Evolutionary conservation across 1,284 basidiomycete species (phyloP), one percentile per base, ranked within the genome.

Genomic region (Cutaneotrichosporon sp.): DNA sequence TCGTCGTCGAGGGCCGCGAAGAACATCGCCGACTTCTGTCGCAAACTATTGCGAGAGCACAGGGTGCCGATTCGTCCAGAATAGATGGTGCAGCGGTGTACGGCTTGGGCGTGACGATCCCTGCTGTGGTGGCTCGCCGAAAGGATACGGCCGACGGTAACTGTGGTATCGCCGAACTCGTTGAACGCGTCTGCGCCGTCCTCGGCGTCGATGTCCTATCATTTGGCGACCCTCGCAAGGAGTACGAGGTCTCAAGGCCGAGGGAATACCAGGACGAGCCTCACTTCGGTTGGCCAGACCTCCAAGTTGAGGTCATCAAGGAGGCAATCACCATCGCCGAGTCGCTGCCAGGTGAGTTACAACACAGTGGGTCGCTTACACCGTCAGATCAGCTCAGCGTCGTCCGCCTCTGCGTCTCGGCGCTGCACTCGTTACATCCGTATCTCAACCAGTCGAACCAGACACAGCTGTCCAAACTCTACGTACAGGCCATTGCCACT

Each of bases 291-390:
- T 99, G 95, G 96, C 89, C 91, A 1, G 91, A 94, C 74, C 83
- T 98, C 56, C 95, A 97, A 80, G 86, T 96, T 36, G 91, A 91
- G 36, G 87, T 96, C 36, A 84, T 98, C 42, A 87, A 93, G 56
- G 95, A 98, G 75, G 91, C 92, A 0, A 89, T 97, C 38, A 87
- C 89, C 0, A 88, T 97, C 11, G 90, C 92, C 5, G 93, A 98
- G 79, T 87, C 91, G 18, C 81, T 98, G n/a, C 91, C 92, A 64
- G 92, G 94, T 90, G 69, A 64, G 84, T 16, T 8, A 10, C 4
- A 5, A 8, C 18, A 65, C 18, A 18, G 6, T 49, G 30, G 5
- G 7, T 4, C 13, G 32, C 59, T 57, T 22, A 56, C 26, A 61
- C 47, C 32, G 58, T 40, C 52, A 53, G 70, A 74, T 58, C 72